These are phyloP conservation scores for Solanum raphanifolium DNA, from an alignment of 257 asterid genomes.

Conservation along the genomic window DNA sequence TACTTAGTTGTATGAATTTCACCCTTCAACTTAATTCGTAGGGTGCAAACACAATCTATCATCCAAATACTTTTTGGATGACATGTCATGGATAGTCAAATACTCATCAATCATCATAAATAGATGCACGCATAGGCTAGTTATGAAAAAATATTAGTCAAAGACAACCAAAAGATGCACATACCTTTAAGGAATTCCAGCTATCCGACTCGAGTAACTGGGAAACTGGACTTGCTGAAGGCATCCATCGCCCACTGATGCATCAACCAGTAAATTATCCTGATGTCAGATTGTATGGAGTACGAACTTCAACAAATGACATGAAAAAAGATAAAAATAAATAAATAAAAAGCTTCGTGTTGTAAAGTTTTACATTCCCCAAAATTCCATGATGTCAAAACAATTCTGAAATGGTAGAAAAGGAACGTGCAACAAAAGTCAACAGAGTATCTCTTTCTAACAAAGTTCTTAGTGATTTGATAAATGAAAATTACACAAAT, in stretches of 20 bases:
- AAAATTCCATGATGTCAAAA: background rate
- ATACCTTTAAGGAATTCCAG: constrained; percentile 65
- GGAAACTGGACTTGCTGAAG: constrained; percentile 64
- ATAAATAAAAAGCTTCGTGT: background rate
- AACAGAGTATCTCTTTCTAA: background rate
- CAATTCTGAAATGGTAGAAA: background rate
- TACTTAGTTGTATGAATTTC: background rate
- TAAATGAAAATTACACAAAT: background rate
- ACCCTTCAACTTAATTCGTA: background rate
- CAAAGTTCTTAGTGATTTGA: background rate
- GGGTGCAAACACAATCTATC: background rate
- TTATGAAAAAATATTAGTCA: background rate
- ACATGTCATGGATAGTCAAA: background rate
- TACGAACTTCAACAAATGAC: constrained; percentile 43
- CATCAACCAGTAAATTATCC: constrained; percentile 97
- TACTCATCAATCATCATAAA: background rate
- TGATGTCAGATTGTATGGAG: constrained; percentile 75
- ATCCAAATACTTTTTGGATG: background rate
- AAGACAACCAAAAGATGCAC: constrained; percentile 8
- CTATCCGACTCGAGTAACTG: constrained; percentile 53
- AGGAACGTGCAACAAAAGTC: background rate
- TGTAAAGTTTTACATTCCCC: background rate
- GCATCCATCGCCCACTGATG: constrained; percentile 90
- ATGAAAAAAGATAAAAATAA: background rate
- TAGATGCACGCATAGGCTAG: background rate